Conservation (phyloP, 2,329 filamentous ascomycete species). For the Fusarium multiceps region DNA sequence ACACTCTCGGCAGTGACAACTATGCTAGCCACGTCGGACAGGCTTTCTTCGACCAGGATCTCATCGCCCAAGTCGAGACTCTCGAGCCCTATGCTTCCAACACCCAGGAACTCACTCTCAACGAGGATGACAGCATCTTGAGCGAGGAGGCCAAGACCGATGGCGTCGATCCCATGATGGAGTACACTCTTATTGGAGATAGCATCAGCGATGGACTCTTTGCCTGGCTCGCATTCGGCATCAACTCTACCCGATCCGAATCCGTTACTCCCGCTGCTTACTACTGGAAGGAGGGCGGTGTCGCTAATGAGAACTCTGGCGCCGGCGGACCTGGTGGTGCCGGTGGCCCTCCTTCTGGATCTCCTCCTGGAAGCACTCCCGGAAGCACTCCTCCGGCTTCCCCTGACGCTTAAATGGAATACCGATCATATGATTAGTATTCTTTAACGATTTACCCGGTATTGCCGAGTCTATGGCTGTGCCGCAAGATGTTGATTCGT, state of each 20-base stretch:
- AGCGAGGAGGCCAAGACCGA: slow-evolving; percentile 59
- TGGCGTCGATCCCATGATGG: slow-evolving; percentile 66
- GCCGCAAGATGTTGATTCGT: neutral
- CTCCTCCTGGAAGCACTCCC: slow-evolving; percentile 3
- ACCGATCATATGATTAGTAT: neutral
- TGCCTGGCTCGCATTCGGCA: slow-evolving; percentile 65
- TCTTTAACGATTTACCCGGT: neutral
- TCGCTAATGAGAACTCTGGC: slow-evolving; percentile 38
- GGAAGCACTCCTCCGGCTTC: slow-evolving; percentile 4
- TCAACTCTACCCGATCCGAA: slow-evolving; percentile 52
- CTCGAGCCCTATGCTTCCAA: slow-evolving; percentile 61
- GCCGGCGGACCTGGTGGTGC: slow-evolving; percentile 21
- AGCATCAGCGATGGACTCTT: slow-evolving; percentile 62
- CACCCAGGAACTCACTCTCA: slow-evolving; percentile 59
- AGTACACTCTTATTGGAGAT: slow-evolving; percentile 68
- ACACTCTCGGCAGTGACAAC: neutral
- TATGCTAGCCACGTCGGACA: slow-evolving; percentile 5
- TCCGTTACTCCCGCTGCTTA: slow-evolving; percentile 33
- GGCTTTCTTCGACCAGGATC: slow-evolving; percentile 59
- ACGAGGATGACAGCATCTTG: slow-evolving; percentile 62
- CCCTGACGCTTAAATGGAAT: neutral
- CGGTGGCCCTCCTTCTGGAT: slow-evolving; percentile 19
- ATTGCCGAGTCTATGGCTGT: neutral
- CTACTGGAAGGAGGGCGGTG: slow-evolving; percentile 39
- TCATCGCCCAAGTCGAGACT: slow-evolving; percentile 63